A percentile compares a stretch with the other conserved stretches of the same genome.
phyloP scores from a whole-genome alignment of 2,329 filamentous ascomycete genomes.

The Fusarium pseudoanthophilum region DNA sequence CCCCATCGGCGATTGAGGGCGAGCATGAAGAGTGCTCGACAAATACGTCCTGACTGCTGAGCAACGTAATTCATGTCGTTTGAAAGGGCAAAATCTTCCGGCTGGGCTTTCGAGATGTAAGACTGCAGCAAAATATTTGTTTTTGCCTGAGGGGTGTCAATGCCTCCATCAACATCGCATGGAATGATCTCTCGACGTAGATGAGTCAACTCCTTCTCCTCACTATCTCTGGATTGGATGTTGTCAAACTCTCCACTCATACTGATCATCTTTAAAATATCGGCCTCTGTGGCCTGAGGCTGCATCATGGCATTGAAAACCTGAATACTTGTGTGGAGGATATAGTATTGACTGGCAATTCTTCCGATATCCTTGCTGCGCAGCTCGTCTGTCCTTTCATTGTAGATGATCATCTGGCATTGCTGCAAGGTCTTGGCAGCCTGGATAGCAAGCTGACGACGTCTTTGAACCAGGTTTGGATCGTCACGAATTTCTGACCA shows the following conservation, averaged over 20 bases:
- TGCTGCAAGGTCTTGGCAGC: constrained; percentile 88
- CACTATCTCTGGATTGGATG: constrained; percentile 89
- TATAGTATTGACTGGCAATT: constrained; percentile 97
- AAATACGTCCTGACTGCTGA: constrained; percentile 95
- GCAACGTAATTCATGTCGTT: constrained; percentile 96
- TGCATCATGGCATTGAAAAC: constrained; percentile 98
- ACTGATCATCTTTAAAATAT: constrained; percentile 94
- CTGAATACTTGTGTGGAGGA: constrained; percentile 91
- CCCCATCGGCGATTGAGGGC: constrained; percentile 96
- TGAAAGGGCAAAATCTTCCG: constrained; percentile 92
- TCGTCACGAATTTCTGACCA: constrained; percentile 92
- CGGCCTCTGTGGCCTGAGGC: constrained; percentile 85
- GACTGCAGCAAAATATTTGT: constrained; percentile 96
- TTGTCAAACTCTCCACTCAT: constrained; percentile 99
- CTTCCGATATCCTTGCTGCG: constrained; percentile 94
- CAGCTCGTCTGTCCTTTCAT: constrained; percentile 91
- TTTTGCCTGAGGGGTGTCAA: constrained; percentile 82
- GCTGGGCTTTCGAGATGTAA: constrained; percentile 86
- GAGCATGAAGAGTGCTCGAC: constrained; percentile 95
- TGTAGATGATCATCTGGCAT: constrained; percentile 99
- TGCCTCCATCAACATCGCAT: constrained; percentile 81
- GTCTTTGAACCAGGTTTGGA: constrained; percentile 84
- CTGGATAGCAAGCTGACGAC: constrained; percentile 86
- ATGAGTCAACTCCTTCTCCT: constrained; percentile 84
- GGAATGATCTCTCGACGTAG: constrained; percentile 77